These are phyloP conservation scores for Paspalum vaginatum DNA, from an alignment of 176 grass and related monocot genomes.

Conservation along the genomic window DNA sequence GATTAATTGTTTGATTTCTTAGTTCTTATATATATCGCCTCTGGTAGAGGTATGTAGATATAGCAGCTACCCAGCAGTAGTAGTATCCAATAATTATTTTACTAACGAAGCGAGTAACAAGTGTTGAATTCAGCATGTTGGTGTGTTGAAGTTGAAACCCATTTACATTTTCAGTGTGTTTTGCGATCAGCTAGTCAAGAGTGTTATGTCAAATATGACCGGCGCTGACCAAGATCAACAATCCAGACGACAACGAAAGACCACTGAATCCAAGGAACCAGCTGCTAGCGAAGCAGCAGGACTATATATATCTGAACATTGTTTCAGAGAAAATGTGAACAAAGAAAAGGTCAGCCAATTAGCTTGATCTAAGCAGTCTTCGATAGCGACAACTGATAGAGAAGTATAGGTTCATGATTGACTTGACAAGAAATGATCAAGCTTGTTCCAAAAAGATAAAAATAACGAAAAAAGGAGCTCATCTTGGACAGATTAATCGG, in stretches of 20 bases:
- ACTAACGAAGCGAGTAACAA: too few species aligned
- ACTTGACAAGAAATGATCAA: not conserved
- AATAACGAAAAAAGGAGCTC: not conserved
- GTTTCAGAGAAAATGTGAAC: not conserved
- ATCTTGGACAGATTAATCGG: not conserved
- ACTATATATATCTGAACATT: not conserved
- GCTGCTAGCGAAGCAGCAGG: too few species aligned
- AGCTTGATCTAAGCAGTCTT: not conserved
- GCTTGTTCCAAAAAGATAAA: constrained; percentile 23
- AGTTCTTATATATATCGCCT: constrained; percentile 9
- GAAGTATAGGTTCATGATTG: not conserved
- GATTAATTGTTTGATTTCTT: not conserved
- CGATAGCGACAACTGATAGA: not conserved
- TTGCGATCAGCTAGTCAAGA: too few species aligned
- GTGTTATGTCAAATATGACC: too few species aligned
- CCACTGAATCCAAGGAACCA: too few species aligned
- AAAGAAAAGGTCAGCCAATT: not conserved
- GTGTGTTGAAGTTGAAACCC: too few species aligned
- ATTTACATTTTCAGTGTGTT: too few species aligned
- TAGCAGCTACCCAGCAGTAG: not conserved
- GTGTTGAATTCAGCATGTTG: too few species aligned
- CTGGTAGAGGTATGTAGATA: not conserved
- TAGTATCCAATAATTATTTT: too few species aligned
- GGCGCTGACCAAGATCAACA: too few species aligned
- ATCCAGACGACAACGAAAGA: too few species aligned